Base-by-base conservation (phyloP, 2,329 filamentous ascomycete species). In the Penicillium oxalicum region DNA sequence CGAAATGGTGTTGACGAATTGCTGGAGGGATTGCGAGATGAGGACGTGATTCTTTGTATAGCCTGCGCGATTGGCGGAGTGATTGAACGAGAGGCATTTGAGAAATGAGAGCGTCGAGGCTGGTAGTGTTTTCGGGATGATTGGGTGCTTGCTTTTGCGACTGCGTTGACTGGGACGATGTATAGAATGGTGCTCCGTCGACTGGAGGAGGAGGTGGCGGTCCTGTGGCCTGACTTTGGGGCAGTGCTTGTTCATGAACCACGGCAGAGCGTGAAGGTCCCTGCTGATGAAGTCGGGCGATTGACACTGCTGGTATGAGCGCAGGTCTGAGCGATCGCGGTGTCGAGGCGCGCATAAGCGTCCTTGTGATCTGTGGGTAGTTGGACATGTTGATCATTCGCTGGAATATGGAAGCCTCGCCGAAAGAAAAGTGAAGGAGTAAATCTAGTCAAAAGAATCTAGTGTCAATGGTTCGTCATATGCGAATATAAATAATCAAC, bases 21-120 rank as follows among this genome's bases (percentile, higher is more conserved):
- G 77, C 68, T 5, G 77, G 72, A 0, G 89, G 87, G 64, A 96
- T 86, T 68, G 90, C 89, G 64, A 95, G 76, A 65, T 95, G 88
- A 3, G 91, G 91, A 25, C 91, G 80, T 28, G 84, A 84, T 69
- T 94, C 88, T 29, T 74, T 78, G 68, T 84, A 85, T 32, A 78
- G 76, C 8, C 50, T 49, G 0, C 81, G 74, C 57, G 86, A 77
- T 12, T 69, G 66, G 37, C 90, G 83, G 40, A 96, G 75, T 46
- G 78, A 73, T 28, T 76, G 68, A 2, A 85, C 78, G n/a, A 94
- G 67, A 0, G 88, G 84, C 70, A 91, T 87, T 32, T 52, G 49
- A 8, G 61, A 54, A 43, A 68, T 60, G 1, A 61, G 32, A 11
- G 53, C 35, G 35, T 68, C 63, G 33, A 62, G 61, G 13, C 27